phyloP scores from a whole-genome alignment of 2,329 filamentous ascomycete species.

The Neonectria hederae region DNA sequence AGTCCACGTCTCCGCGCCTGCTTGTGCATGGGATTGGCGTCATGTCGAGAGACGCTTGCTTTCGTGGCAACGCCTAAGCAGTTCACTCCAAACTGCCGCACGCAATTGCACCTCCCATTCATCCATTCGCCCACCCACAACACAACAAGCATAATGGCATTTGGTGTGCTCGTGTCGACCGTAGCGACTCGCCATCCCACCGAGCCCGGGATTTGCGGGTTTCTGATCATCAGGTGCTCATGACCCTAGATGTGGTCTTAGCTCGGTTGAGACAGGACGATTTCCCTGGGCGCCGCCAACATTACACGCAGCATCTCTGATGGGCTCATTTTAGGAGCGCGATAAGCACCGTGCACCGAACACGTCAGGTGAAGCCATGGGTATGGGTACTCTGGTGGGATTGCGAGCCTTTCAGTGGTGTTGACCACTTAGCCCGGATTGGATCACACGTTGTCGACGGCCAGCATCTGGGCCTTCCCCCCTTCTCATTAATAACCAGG shows the following conservation, averaged over 20 bases:
- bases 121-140: conserved; percentile 36
- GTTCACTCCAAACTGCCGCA: conserved; percentile 31
- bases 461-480: conserved; percentile 37
- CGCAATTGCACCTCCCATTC: conserved; percentile 32
- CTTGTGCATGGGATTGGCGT: conserved; percentile 41
- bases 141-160: conserved; percentile 22
- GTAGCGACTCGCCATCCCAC: conserved; percentile 30
- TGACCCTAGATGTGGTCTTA: conserved; percentile 36
- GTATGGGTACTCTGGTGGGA: conserved; percentile 41
- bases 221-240: conserved; percentile 40
- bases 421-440: conserved; percentile 42
- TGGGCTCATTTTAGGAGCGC: conserved; percentile 41
- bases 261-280: conserved; percentile 32
- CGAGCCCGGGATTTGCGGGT: conserved; percentile 33
- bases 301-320: conserved; percentile 41
- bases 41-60: conserved; percentile 46
- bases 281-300: conserved; percentile 32
- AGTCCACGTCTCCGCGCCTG: conserved; percentile 33
- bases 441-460: conserved; percentile 43
- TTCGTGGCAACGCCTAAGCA: conserved; percentile 52
- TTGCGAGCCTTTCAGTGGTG: conserved; percentile 41
- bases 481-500: conserved; percentile 36
- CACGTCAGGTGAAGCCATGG: conserved; percentile 44
- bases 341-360: conserved; percentile 42
- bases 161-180: conserved; percentile 32